These are phyloP conservation scores for Tulasnella sp. DNA, from an alignment of 768 basidiomycete genomes.

Conservation along the genomic window DNA sequence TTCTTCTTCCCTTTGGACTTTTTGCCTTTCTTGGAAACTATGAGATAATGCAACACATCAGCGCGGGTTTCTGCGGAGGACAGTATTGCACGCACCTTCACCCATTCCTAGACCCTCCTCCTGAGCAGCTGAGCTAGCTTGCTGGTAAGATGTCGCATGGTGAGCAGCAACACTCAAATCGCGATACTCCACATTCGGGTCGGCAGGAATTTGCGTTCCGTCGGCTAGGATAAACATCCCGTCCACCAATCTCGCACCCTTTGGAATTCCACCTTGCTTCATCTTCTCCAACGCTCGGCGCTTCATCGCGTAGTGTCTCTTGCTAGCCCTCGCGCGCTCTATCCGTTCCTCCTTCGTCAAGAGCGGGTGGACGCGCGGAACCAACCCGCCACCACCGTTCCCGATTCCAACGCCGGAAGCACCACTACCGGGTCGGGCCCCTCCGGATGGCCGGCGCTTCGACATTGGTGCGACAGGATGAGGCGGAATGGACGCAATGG, in stretches of 20 bases:
- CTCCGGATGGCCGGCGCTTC: background rate
- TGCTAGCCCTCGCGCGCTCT: conserved; percentile 21
- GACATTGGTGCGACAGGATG: conserved; percentile 8
- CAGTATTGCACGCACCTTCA: background rate
- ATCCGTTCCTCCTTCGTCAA: conserved; percentile 25
- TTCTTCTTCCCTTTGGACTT: background rate
- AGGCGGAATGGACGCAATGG: conserved; percentile 10
- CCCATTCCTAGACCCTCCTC: conserved; percentile 14
- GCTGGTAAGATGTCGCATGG: background rate
- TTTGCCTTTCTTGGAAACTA: conserved; percentile 4
- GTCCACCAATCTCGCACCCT: conserved; percentile 17
- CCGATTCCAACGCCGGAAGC: conserved; percentile 14
- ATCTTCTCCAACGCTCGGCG: conserved; percentile 27
- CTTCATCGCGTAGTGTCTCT: conserved; percentile 26
- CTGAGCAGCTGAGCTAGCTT: conserved; percentile 1
- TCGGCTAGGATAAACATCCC: conserved; percentile 23
- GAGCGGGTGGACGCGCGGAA: conserved; percentile 26
- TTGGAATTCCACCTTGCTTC: conserved; percentile 26
- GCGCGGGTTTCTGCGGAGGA: background rate
- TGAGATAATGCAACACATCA: background rate
- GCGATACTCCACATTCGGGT: conserved; percentile 18
- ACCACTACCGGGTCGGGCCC: background rate
- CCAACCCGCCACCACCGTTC: conserved; percentile 21
- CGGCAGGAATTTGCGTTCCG: conserved; percentile 25
- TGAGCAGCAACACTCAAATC: conserved; percentile 12